Evolutionary conservation across 2,329 filamentous ascomycete genomes (phyloP), one percentile per base, ranked within the genome.

Genomic region (Didymella pomorum): DNA sequence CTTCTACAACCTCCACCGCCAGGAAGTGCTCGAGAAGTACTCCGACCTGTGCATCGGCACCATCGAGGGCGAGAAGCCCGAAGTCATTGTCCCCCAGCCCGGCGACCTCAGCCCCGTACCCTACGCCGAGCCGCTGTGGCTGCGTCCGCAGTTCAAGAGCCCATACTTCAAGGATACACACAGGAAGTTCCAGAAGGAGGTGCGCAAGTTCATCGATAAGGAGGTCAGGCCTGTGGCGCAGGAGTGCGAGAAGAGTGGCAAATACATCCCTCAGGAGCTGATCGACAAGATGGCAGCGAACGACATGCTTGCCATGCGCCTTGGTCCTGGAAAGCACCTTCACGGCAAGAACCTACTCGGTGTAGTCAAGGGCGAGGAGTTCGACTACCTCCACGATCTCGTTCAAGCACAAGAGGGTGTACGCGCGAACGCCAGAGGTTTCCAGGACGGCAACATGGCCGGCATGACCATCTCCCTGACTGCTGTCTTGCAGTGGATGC

Each of bases 1-100:
- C 56, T 96, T 96, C 79, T 96, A 96, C 85, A 96, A 96, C 81
- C 87, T 97, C 52, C 93, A 97, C 80, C 84, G 92, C 25, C 92
- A 96, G 68, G 92, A 96, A 78, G 91, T 96, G n/a, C 84, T 96
- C 11, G 81, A 87, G 60, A 93, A 93, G 76, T 96, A 96, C 82
- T 79, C 83, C 45, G 82, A 86, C 69, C 84, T 96, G 18, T 89
- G 86, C 77, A 84, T 96, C 68, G 92, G 92, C 71, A 90, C 86
- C 14, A 76, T 96, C 72, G 81, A 87, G 65, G 89, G 87, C 77
- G 91, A 96, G 81, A 88, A 84, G 71, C 84, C 91, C 20, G 86
- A 92, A 72, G 86, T 95, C 67, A 83, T 93, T 62, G 86, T 87
- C 20, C 87, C 86, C 1, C 78, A 87, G 71, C 81, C 86, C 10